Base-by-base conservation (phyloP, 306 rosid genomes). In the Lagenaria siceraria region DNA sequence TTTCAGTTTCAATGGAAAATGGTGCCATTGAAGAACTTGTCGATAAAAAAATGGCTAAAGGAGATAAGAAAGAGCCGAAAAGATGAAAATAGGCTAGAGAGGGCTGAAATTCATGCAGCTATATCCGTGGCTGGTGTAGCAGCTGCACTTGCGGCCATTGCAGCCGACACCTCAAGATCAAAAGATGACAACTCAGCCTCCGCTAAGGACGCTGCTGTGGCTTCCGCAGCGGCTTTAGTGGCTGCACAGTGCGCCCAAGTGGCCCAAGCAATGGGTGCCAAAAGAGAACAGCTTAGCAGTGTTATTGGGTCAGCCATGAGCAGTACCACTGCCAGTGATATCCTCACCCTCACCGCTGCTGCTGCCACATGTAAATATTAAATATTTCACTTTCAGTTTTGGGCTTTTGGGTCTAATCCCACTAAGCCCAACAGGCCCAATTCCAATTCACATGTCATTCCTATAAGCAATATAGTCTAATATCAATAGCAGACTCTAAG, bases 211-310 rank as follows among this genome's bases (percentile, higher is more conserved):
- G 85, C 93, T 3, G 97, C 97, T 1, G 78, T 92, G 78, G 97
- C 98, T 64, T 90, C 99, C 60, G 99, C 99, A 0, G 90, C 99
- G 4, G 92, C 96, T 6, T 75, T 95, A 84, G 97, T 95, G 2
- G 98, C 97, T 1, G 88, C 91, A 15, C 98, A 92, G 83, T 90
- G 96, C 58, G 98, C 96, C 24, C 88, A 92, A 83, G 89, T 95
- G 29, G 98, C 99, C 19, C 93, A 92, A 85, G 97, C 99, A 22
- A 88, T 90, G 91, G 99, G 99, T 6, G 97, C 97, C 61, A 90
- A 87, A 81, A 88, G 88, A 82, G 92, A 87, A 35, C 91, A 88
- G 31, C 89, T 90, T 63, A 53, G 85, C 81, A 84, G 73, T 66
- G 86, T 84, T 2, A 88, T 95, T 33, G 86, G 87, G 22, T 92